Evolutionary conservation across 2,329 filamentous ascomycete species (phyloP).

Genomic region (Cercospora nicotianae): DNA sequence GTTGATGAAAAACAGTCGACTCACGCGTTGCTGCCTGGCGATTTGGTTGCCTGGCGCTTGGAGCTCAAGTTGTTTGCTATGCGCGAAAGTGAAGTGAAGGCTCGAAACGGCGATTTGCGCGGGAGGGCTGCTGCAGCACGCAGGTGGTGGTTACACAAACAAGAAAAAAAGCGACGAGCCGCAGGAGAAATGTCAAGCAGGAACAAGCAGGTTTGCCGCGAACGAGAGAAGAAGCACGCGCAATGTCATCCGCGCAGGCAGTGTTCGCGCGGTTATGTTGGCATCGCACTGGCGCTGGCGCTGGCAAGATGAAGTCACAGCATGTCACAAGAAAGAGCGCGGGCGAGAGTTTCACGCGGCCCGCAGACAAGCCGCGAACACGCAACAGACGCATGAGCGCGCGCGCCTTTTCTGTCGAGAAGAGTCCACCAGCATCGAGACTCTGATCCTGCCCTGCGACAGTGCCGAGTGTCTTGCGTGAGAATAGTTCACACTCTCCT

Average conservation of each 20-base stretch:
- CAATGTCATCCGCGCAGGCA: background rate
- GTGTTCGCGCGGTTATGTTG: background rate
- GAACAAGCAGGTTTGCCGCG: conserved; percentile 2
- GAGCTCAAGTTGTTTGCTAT: background rate
- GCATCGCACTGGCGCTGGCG: background rate
- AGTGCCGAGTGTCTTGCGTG: background rate
- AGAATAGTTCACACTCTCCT: background rate
- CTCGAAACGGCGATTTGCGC: conserved; percentile 9
- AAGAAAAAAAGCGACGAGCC: background rate
- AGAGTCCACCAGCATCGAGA: background rate
- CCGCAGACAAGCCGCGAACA: conserved; percentile 6
- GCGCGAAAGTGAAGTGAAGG: conserved; percentile 3
- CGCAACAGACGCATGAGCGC: conserved; percentile 5
- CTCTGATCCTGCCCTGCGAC: background rate
- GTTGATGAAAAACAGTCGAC: background rate
- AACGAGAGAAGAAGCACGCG: conserved; percentile 11
- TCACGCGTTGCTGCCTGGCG: background rate
- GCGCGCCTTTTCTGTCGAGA: background rate
- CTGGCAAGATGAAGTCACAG: conserved; percentile 7
- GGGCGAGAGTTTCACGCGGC: conserved; percentile 3
- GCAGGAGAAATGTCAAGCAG: background rate
- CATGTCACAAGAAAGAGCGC: conserved; percentile 1
- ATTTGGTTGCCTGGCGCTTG: background rate
- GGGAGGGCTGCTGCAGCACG: background rate
- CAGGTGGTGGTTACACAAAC: background rate